Evolutionary conservation across 2,329 filamentous ascomycete species (phyloP).

Genomic region (Talaromyces pinophilus): DNA sequence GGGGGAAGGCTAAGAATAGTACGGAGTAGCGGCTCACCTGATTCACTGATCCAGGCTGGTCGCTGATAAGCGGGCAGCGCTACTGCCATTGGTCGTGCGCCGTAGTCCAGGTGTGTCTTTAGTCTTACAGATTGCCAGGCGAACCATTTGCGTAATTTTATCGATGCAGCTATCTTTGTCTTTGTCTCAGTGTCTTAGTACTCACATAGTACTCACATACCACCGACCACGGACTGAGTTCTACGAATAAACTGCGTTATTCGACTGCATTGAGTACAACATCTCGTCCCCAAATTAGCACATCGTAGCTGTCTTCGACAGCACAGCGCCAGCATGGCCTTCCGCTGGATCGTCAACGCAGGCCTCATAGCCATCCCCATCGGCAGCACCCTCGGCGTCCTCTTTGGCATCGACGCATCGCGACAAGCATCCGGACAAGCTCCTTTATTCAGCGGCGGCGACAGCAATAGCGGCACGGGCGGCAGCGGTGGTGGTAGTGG

Average conservation of each 20-base stretch:
- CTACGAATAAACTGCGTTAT: not conserved
- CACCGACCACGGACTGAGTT: not conserved
- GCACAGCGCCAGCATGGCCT: slow-evolving; percentile 28
- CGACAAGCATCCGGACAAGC: slow-evolving; percentile 46
- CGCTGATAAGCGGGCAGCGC: slow-evolving; percentile 1
- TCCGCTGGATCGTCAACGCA: slow-evolving; percentile 53
- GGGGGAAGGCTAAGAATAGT: slow-evolving; percentile 22
- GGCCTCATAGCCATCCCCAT: slow-evolving; percentile 54
- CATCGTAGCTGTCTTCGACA: not conserved
- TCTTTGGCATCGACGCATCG: slow-evolving; percentile 53
- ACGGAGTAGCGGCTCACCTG: slow-evolving; percentile 17
- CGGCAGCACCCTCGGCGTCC: slow-evolving; percentile 52
- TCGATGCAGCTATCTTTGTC: not conserved
- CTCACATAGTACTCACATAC: not conserved
- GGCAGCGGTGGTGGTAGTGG: slow-evolving; percentile 24
- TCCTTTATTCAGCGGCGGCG: slow-evolving; percentile 46
- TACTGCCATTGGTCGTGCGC: not conserved
- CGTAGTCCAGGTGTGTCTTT: not conserved
- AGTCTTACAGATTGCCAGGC: not conserved
- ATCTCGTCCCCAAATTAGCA: not conserved
- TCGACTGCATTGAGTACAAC: not conserved
- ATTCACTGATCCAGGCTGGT: not conserved
- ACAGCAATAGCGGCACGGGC: slow-evolving; percentile 26
- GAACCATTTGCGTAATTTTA: slow-evolving; percentile 4
- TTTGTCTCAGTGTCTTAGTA: not conserved